Percentiles rank a stretch among this genome's conserved stretches.
These are phyloP conservation scores for Rhodotorula sp. DNA, from an alignment of 1,284 basidiomycete genomes.

Conservation along the genomic window DNA sequence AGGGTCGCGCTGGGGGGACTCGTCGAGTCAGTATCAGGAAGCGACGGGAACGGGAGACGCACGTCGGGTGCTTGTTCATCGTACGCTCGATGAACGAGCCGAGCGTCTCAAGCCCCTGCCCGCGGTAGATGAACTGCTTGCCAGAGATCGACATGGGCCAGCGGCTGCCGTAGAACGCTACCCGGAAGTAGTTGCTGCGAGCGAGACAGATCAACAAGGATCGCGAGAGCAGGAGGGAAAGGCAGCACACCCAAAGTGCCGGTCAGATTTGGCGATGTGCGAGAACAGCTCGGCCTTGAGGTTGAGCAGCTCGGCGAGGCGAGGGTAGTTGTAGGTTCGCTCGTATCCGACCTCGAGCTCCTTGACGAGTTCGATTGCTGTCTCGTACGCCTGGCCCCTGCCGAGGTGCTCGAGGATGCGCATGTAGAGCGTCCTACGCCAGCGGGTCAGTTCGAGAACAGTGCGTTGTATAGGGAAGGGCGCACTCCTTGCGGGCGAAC, in stretches of 20 bases:
- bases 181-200: slow-evolving; percentile 76
- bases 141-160: slow-evolving; percentile 80
- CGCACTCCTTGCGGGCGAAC: slow-evolving; percentile 82
- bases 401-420: slow-evolving; percentile 55
- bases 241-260: slow-evolving; percentile 39
- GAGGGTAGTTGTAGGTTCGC: slow-evolving; percentile 82
- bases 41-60: slow-evolving; percentile 45
- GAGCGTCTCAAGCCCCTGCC: slow-evolving; percentile 86
- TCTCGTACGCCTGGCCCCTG: slow-evolving; percentile 95
- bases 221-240: neutral
- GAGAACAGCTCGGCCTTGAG: slow-evolving; percentile 66
- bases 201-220: neutral
- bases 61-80: slow-evolving; percentile 83
- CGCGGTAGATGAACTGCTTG: slow-evolving; percentile 89
- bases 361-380: slow-evolving; percentile 87
- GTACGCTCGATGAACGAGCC: slow-evolving; percentile 82
- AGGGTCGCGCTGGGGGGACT: slow-evolving; percentile 59
- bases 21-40: too few species aligned
- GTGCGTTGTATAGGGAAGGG: neutral
- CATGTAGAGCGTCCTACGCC: slow-evolving; percentile 44
- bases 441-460: neutral
- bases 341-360: slow-evolving; percentile 75
- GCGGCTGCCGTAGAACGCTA: slow-evolving; percentile 81
- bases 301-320: slow-evolving; percentile 77
- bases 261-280: slow-evolving; percentile 48